Evolutionary conservation across 2,329 filamentous ascomycete species (phyloP), one percentile per base, ranked within the genome.

Genomic region (Cordyceps cicadae): DNA sequence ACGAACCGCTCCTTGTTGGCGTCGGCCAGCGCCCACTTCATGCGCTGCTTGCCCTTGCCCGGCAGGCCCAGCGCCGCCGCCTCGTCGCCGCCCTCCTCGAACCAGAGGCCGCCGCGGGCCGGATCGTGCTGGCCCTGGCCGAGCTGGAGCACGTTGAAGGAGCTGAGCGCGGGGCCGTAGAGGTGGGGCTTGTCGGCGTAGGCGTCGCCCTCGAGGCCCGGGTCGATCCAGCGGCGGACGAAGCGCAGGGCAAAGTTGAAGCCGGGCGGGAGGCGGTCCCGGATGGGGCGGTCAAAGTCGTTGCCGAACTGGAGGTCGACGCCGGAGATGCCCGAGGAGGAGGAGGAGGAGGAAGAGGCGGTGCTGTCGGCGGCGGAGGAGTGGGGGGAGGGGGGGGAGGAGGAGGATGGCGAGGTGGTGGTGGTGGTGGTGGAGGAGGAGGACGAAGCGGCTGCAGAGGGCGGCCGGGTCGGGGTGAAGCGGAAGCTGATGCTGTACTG

Each of bases 271-370:
- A 99, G 79, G 17, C 87, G 84, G 70, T 96, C 88, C 34, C 91
- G 84, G 67, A 99, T 94, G 0, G 94, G 90, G 55, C 89, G 84
- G 69, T 96, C 92, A 71, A 97, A 97, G 77, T 97, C 92, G 72
- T 97, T 97, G 48, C 93, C 94, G 67, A 96, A 96, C 59, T 97
- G 86, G 3, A 99, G 79, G 64, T 95, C 86, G 29, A 83, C 74
- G 50, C 85, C 91, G 3, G 80, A 79, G 61, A 96, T 85, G 41
- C 81, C 80, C 74, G 64, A 62, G 3, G 66, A 64, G 0, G 63
- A 62, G 3, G 32, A 49, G 62, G 51, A 37, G 0, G 63, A 62
- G 3, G 32, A 49, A 62, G 51, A 37, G 43, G 43, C 21, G 64
- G 24, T 11, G 9, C 5, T 53, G 43, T n/a, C n/a, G n/a, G n/a